Percentiles rank a stretch among this genome's conserved stretches.
phyloP scores from a whole-genome alignment of 2,329 filamentous ascomycete species.

The Phaeomoniella chlamydospora region DNA sequence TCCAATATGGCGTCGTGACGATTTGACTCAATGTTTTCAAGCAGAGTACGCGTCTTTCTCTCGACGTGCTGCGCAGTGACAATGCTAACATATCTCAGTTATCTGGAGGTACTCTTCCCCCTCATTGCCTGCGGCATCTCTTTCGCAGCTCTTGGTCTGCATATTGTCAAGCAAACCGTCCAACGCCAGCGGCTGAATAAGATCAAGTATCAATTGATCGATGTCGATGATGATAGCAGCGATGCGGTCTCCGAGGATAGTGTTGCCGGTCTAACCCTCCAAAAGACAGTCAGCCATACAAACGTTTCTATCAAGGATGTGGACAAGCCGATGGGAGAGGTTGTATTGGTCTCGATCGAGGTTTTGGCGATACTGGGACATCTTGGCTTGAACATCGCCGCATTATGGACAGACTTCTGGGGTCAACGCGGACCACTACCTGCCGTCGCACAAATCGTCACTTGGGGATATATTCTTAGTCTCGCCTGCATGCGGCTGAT shows the following conservation, averaged over 20 bases:
- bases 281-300: conserved; percentile 35
- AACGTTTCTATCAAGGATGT: conserved; percentile 46
- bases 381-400: conserved; percentile 52
- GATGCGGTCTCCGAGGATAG: conserved; percentile 27
- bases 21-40: conserved; percentile 48
- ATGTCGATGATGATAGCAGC: conserved; percentile 42
- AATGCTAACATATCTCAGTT: conserved; percentile 38
- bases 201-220: conserved; percentile 22
- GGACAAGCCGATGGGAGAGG: conserved; percentile 61
- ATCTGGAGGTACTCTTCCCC: conserved; percentile 68
- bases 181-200: conserved; percentile 34
- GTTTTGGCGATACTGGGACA: conserved; percentile 59
- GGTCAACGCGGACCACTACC: conserved; percentile 43
- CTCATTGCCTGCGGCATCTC: conserved; percentile 57
- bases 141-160: conserved; percentile 47
- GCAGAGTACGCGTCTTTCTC: conserved; percentile 27
- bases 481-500: conserved; percentile 59
- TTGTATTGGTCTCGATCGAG: conserved; percentile 57
- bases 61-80: neutral
- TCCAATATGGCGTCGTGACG: conserved; percentile 46
- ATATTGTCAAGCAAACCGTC: conserved; percentile 39
- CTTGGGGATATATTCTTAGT: conserved; percentile 68
- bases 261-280: conserved; percentile 35
- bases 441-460: conserved; percentile 47
- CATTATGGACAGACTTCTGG: conserved; percentile 47